A percentile compares a stretch with the other conserved stretches of the same genome.
phyloP scores from a whole-genome alignment of 305 asterid genomes.

The Plantago coronopus region DNA sequence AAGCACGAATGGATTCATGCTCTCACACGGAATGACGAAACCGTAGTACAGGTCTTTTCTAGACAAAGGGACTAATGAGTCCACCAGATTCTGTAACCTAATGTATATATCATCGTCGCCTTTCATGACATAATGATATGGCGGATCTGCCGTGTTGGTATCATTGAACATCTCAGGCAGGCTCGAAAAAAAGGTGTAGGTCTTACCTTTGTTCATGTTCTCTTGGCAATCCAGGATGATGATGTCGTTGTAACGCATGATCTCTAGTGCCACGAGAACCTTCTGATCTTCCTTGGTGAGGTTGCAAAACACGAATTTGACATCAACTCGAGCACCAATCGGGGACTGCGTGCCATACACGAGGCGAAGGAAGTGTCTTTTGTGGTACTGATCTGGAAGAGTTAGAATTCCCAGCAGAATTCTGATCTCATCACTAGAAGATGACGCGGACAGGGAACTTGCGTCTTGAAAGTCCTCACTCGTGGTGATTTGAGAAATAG shows the following conservation, averaged over 20 bases:
- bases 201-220: constrained; percentile 86
- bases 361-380: constrained; percentile 76
- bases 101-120: constrained; percentile 75
- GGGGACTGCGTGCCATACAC: constrained; percentile 70
- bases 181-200: constrained; percentile 78
- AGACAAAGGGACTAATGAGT: constrained; percentile 54
- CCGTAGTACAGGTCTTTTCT: constrained; percentile 76
- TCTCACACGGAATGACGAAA: constrained; percentile 76
- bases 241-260: constrained; percentile 75
- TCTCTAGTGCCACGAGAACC: constrained; percentile 69
- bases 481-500: constrained; percentile 27
- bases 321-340: constrained; percentile 48
- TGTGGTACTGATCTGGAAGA: constrained; percentile 80
- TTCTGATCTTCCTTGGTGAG: constrained; percentile 85
- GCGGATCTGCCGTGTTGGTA: constrained; percentile 39
- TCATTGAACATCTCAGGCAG: constrained; percentile 47
- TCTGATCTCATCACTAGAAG: constrained; percentile 38
- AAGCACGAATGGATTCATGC: constrained; percentile 77
- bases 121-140: constrained; percentile 82
- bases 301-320: constrained; percentile 81
- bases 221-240: constrained; percentile 75
- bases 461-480: not conserved
- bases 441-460: constrained; percentile 15
- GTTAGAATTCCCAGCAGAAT: constrained; percentile 70
- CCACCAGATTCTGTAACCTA: constrained; percentile 52